Evolutionary conservation across 2,329 filamentous ascomycete species (phyloP).

Genomic region (Phialemoniopsis sp.): DNA sequence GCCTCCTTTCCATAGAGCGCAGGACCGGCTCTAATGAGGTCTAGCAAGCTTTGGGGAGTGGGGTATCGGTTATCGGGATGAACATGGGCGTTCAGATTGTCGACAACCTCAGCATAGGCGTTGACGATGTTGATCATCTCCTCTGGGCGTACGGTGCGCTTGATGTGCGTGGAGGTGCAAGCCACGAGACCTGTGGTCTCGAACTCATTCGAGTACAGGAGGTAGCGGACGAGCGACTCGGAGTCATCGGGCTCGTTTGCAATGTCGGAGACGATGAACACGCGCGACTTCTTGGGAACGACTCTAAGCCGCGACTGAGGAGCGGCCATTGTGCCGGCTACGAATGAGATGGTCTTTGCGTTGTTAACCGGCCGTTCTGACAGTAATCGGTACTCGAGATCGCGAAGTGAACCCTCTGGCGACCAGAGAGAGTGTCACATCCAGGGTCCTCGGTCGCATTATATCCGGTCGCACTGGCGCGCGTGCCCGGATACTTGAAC

Average conservation of each 20-base stretch:
- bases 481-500: no score
- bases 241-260: slow-evolving; percentile 41
- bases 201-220: slow-evolving; percentile 42
- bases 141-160: slow-evolving; percentile 30
- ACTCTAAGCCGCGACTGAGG: no score
- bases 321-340: no score
- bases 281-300: slow-evolving; percentile 20
- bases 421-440: no score
- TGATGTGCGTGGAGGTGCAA: slow-evolving; percentile 40
- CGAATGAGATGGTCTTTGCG: no score
- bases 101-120: slow-evolving; percentile 34
- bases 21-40: slow-evolving; percentile 23
- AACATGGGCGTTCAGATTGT: slow-evolving; percentile 42
- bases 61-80: slow-evolving; percentile 32
- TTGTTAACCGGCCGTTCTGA: no score
- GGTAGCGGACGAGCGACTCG: slow-evolving; percentile 36
- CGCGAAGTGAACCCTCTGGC: no score
- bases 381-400: no score
- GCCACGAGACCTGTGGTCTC: slow-evolving; percentile 39
- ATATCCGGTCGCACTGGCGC: no score
- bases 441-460: no score
- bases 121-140: slow-evolving; percentile 38
- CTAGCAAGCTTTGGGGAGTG: slow-evolving; percentile 17
- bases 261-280: slow-evolving; percentile 38
- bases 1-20: slow-evolving; percentile 27